phyloP scores from a whole-genome alignment of 148 eudicot genomes.

The Amaranthus palmeri region DNA sequence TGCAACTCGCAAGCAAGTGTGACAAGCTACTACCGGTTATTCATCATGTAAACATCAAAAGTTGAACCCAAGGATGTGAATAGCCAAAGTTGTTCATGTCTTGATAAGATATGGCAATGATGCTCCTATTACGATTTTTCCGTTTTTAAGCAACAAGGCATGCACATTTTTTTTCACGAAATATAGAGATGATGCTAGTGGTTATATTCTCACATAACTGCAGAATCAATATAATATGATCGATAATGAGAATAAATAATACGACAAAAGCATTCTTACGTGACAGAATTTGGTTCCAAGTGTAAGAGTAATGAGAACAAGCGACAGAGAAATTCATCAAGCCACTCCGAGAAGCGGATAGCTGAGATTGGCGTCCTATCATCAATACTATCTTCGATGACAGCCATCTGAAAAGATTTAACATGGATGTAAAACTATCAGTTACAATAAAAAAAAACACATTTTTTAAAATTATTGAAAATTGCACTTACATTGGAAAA shows the following conservation, averaged over 20 bases:
- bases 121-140: too few relatives aligned
- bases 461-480: background rate
- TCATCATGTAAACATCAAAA: too few relatives aligned
- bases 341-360: slow-evolving; percentile 89
- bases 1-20: too few relatives aligned
- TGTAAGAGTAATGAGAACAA: slow-evolving; percentile 82
- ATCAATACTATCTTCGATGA: slow-evolving; percentile 60
- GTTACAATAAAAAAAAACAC: background rate
- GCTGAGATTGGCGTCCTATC: slow-evolving; percentile 43
- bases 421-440: slow-evolving; percentile 21
- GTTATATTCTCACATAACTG: background rate
- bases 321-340: slow-evolving; percentile 91
- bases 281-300: slow-evolving; percentile 87
- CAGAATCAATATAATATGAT: background rate
- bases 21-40: too few relatives aligned
- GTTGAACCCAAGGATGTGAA: too few relatives aligned
- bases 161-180: too few relatives aligned
- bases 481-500: slow-evolving; percentile 75
- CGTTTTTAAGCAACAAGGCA: too few relatives aligned
- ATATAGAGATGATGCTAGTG: too few relatives aligned
- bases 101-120: too few relatives aligned
- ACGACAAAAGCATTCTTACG: slow-evolving; percentile 46
- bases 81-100: too few relatives aligned
- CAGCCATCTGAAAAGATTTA: slow-evolving; percentile 55
- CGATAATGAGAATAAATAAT: background rate